Conservation (phyloP, 768 basidiomycete species). For the Termitomyces sp. region DNA sequence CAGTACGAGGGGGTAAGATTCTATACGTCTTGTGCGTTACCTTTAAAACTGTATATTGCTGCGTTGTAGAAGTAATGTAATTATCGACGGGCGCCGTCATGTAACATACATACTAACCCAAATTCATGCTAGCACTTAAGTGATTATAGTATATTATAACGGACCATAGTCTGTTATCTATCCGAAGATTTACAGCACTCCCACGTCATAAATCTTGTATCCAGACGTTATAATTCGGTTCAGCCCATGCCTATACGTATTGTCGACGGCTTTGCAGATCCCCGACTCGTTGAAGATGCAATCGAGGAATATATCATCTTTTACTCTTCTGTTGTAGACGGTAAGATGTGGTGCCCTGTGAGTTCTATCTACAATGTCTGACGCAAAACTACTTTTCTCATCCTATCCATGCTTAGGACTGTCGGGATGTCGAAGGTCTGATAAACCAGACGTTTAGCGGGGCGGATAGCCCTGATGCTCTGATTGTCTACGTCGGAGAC, state of each 20-base stretch:
- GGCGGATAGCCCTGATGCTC: slow-evolving; percentile 40
- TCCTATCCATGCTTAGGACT: slow-evolving; percentile 41
- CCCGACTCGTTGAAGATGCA: slow-evolving; percentile 28
- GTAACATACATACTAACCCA: too few species aligned
- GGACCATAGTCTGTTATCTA: not conserved
- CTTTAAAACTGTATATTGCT: not conserved
- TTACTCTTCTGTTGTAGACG: slow-evolving; percentile 60
- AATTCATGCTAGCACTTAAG: too few species aligned
- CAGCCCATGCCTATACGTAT: slow-evolving; percentile 46
- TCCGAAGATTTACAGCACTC: not conserved
- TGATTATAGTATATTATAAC: too few species aligned
- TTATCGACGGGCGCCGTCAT: too few species aligned
- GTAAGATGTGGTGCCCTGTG: slow-evolving; percentile 69
- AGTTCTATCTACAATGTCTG: slow-evolving; percentile 13
- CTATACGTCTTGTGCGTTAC: not conserved
- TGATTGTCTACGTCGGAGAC: slow-evolving; percentile 68
- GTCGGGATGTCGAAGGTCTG: slow-evolving; percentile 51
- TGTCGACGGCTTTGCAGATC: slow-evolving; percentile 29
- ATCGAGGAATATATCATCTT: slow-evolving; percentile 60
- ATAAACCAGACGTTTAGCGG: slow-evolving; percentile 45
- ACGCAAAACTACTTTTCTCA: not conserved
- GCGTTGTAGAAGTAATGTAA: not conserved
- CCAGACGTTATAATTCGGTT: not conserved
- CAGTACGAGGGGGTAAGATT: not conserved
- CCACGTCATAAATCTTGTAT: not conserved